phyloP scores from a whole-genome alignment of 805 yeast species.

The Wickerhamiella musiphila region DNA sequence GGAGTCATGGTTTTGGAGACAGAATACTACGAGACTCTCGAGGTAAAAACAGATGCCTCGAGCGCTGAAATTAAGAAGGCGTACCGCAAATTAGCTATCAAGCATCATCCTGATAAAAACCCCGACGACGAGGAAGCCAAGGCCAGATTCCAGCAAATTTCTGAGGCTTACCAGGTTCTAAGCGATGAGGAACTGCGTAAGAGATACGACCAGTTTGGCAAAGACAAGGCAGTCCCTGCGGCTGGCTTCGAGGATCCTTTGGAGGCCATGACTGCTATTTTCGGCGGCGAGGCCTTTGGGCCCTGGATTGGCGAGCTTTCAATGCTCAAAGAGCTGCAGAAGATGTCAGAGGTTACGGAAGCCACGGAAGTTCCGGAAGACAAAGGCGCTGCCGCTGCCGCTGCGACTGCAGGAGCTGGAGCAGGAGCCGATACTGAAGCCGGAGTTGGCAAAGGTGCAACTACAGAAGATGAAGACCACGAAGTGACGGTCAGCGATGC shows the following conservation, averaged over 20 bases:
- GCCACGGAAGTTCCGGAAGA: no score
- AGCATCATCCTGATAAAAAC: constrained; percentile 89
- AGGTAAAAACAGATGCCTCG: constrained; percentile 50
- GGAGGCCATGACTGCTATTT: constrained; percentile 68
- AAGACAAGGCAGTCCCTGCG: constrained; percentile 51
- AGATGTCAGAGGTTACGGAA: constrained; percentile 36
- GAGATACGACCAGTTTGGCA: constrained; percentile 73
- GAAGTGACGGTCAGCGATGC: neutral
- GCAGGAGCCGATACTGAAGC: constrained; percentile 7
- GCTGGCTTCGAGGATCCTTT: constrained; percentile 67
- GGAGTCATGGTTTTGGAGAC: constrained; percentile 71
- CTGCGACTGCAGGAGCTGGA: constrained; percentile 7
- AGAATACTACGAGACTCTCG: constrained; percentile 67
- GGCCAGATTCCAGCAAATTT: constrained; percentile 59
- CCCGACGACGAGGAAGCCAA: constrained; percentile 90
- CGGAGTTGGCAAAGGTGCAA: neutral
- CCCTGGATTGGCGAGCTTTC: constrained; percentile 81
- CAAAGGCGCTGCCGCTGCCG: constrained; percentile 9
- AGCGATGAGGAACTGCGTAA: constrained; percentile 53
- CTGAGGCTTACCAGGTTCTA: constrained; percentile 42
- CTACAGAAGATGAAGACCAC: neutral
- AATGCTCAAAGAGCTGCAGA: constrained; percentile 56
- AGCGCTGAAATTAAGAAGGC: constrained; percentile 81
- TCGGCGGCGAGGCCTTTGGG: constrained; percentile 81
- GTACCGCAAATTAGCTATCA: constrained; percentile 76